phyloP scores from a whole-genome alignment of 2,329 filamentous ascomycete genomes.

The Scedosporium aurantiacum region DNA sequence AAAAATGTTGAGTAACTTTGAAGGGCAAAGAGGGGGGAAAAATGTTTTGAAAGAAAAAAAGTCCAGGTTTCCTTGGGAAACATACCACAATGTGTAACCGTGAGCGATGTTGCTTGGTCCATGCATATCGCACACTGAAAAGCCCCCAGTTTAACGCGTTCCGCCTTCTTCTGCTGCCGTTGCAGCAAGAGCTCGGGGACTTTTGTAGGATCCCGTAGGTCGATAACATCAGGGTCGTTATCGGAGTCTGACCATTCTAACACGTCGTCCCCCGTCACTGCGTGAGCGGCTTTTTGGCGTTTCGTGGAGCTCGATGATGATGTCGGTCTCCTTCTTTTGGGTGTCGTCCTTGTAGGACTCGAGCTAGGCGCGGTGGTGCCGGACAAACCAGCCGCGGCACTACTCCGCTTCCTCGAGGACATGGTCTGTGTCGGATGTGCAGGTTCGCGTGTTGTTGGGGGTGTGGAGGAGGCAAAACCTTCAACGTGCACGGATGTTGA shows the following conservation, averaged over 20 bases:
- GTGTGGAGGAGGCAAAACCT: background rate
- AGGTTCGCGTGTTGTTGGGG: background rate
- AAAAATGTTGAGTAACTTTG: constrained; percentile 8
- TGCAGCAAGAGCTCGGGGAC: constrained; percentile 32
- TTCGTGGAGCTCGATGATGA: constrained; percentile 10
- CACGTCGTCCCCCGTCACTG: background rate
- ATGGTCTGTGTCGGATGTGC: background rate
- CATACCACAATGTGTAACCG: constrained; percentile 57
- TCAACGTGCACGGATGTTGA: background rate
- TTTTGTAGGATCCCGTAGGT: constrained; percentile 31
- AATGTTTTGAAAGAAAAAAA: too few species aligned
- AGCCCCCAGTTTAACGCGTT: constrained; percentile 37
- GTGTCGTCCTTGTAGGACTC: background rate
- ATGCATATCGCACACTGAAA: constrained; percentile 60
- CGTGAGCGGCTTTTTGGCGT: constrained; percentile 5
- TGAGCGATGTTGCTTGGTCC: constrained; percentile 47
- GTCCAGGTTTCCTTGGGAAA: constrained; percentile 8
- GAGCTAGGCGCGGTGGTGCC: constrained; percentile 7
- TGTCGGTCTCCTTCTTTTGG: constrained; percentile 7
- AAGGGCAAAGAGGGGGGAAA: background rate
- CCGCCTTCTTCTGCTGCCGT: constrained; percentile 32
- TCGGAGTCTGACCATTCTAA: constrained; percentile 3
- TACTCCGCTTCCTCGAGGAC: constrained; percentile 6
- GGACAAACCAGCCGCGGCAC: background rate
- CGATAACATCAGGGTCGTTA: constrained; percentile 21